phyloP scores from a whole-genome alignment of 805 yeast species.

The Candida maltosa region DNA sequence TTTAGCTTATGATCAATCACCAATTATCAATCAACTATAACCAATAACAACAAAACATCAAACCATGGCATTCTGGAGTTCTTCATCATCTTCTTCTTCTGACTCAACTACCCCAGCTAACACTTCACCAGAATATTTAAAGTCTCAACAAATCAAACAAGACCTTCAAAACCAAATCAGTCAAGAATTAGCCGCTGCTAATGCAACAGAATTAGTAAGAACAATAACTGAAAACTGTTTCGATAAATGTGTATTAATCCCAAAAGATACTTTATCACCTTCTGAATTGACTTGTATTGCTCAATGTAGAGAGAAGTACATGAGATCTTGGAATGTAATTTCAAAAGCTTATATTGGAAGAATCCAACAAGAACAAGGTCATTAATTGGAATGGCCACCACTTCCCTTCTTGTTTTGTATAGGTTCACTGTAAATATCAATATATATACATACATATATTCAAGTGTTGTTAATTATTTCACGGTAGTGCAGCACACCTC shows the following conservation, averaged over 20 bases:
- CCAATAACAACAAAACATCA: too few relatives aligned
- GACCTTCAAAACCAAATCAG: constrained; percentile 68
- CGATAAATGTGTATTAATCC: constrained; percentile 67
- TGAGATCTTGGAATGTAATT: constrained; percentile 86
- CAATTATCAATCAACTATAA: too few relatives aligned
- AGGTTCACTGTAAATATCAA: background rate
- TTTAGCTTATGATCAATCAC: too few relatives aligned
- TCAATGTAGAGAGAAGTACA: constrained; percentile 80
- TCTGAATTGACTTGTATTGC: constrained; percentile 66
- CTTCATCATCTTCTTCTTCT: constrained; percentile 12
- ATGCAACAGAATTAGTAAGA: constrained; percentile 83
- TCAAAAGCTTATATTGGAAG: constrained; percentile 75
- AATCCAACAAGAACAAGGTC: constrained; percentile 43
- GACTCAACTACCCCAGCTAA: constrained; percentile 10
- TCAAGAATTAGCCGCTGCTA: constrained; percentile 85
- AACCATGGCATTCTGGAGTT: constrained; percentile 24
- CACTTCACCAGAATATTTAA: constrained; percentile 6
- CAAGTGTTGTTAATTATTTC: background rate
- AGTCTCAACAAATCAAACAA: constrained; percentile 49
- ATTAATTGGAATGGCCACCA: too few relatives aligned
- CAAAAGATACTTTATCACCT: constrained; percentile 46
- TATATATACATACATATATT: background rate
- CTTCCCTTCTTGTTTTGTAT: too few relatives aligned
- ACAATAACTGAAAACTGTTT: constrained; percentile 86
- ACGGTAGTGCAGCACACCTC: background rate